Percentiles rank a stretch among this genome's conserved stretches.
Conservation (phyloP, 495 filamentous ascomycete species). For the Xylaria nigripes region DNA sequence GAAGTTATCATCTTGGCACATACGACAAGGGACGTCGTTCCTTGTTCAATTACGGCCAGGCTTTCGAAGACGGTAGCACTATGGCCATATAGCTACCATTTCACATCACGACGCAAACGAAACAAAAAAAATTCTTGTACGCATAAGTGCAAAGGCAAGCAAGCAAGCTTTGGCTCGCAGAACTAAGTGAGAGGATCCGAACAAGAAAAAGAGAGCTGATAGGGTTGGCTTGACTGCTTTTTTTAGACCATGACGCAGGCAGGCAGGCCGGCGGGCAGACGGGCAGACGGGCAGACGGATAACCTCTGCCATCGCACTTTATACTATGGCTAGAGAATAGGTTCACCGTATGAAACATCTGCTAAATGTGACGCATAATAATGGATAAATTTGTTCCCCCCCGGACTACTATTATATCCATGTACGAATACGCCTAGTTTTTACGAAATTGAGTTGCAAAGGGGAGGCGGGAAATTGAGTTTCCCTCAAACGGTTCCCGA, state of each 20-base stretch:
- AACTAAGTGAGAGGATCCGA: neutral
- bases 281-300: neutral
- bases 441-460: neutral
- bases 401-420: neutral
- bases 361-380: conserved; percentile 5
- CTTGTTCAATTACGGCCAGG: neutral
- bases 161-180: neutral
- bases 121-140: neutral
- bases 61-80: neutral
- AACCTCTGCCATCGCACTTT: neutral
- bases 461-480: neutral
- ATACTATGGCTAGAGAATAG: conserved; percentile 7
- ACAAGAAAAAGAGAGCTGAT: neutral
- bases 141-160: neutral
- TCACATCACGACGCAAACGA: neutral
- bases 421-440: neutral
- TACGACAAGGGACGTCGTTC: neutral
- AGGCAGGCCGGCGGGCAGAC: no score
- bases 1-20: conserved; percentile 8
- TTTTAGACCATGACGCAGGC: conserved; percentile 5
- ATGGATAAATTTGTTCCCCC: conserved; percentile 3
- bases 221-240: conserved; percentile 1
- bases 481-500: no score
- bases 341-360: neutral
- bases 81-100: neutral